These are phyloP conservation scores for Zalaria obscura DNA, from an alignment of 2,329 filamentous ascomycete species.

Conservation along the genomic window DNA sequence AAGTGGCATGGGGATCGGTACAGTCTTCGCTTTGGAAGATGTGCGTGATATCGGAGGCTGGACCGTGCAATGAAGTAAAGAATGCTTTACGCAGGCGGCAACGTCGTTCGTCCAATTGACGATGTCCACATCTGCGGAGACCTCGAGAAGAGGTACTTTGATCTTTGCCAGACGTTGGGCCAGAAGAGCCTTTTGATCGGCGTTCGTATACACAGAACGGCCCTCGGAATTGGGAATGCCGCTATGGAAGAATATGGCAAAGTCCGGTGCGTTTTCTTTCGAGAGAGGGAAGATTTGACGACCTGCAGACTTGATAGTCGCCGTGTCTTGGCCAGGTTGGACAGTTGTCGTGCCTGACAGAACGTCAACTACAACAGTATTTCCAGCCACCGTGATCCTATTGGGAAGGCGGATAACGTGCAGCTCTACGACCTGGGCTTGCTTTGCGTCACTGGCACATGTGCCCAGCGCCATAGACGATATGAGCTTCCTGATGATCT, in stretches of 20 bases:
- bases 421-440: too few species aligned
- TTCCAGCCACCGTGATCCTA: too few species aligned
- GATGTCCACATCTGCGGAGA: background rate
- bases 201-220: background rate
- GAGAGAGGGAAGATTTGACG: too few species aligned
- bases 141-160: conserved; percentile 1
- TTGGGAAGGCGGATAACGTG: too few species aligned
- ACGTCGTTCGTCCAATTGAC: background rate
- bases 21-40: background rate
- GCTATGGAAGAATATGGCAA: conserved; percentile 2
- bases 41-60: background rate
- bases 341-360: too few species aligned
- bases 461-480: background rate
- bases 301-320: too few species aligned
- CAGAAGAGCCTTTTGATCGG: background rate
- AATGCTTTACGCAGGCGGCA: background rate
- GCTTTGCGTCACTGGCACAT: too few species aligned
- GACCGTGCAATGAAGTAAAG: background rate
- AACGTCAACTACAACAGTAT: too few species aligned
- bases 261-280: background rate
- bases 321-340: too few species aligned
- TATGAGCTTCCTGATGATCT: background rate
- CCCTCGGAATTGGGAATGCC: background rate
- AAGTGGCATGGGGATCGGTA: background rate
- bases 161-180: background rate